These are phyloP conservation scores for Pseudoperonospora humuli DNA, from an alignment of 352 stramenopile genomes.

Conservation along the genomic window DNA sequence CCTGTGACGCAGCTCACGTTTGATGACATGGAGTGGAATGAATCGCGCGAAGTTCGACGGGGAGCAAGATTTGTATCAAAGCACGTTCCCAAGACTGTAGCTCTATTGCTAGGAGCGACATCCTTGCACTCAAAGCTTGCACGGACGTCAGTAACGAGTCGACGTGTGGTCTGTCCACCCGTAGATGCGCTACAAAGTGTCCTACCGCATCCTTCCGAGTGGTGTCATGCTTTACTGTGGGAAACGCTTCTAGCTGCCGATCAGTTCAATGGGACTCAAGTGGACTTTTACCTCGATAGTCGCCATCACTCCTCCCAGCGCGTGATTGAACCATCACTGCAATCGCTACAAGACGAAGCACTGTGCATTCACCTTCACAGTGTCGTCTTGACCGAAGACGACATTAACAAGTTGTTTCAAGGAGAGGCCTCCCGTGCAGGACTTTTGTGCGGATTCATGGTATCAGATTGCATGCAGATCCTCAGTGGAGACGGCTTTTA, in stretches of 20 bases:
- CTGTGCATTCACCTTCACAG: constrained; percentile 65
- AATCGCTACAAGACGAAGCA: constrained; percentile 60
- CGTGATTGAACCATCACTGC: constrained; percentile 64
- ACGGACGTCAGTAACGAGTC: constrained; percentile 49
- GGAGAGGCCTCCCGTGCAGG: constrained; percentile 43
- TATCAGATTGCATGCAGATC: constrained; percentile 75
- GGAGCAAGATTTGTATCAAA: constrained; percentile 47
- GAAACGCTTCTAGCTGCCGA: constrained; percentile 58
- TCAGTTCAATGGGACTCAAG: constrained; percentile 35
- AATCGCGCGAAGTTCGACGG: constrained; percentile 43
- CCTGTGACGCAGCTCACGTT: constrained; percentile 34
- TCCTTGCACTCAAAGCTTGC: constrained; percentile 62
- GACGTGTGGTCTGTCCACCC: constrained; percentile 37
- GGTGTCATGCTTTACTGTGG: constrained; percentile 41
- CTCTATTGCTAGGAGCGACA: constrained; percentile 38
- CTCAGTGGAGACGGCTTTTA: constrained; percentile 69
- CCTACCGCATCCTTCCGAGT: constrained; percentile 29
- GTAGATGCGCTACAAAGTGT: constrained; percentile 29
- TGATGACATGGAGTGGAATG: constrained; percentile 78
- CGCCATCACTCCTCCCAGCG: constrained; percentile 53
- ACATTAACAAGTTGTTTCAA: constrained; percentile 46
- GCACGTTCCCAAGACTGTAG: constrained; percentile 35
- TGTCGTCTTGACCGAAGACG: constrained; percentile 38
- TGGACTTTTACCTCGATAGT: constrained; percentile 66
- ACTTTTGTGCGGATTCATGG: constrained; percentile 51